Conservation (phyloP, 2,329 filamentous ascomycete genomes). For the Pestalotiopsis sp. region DNA sequence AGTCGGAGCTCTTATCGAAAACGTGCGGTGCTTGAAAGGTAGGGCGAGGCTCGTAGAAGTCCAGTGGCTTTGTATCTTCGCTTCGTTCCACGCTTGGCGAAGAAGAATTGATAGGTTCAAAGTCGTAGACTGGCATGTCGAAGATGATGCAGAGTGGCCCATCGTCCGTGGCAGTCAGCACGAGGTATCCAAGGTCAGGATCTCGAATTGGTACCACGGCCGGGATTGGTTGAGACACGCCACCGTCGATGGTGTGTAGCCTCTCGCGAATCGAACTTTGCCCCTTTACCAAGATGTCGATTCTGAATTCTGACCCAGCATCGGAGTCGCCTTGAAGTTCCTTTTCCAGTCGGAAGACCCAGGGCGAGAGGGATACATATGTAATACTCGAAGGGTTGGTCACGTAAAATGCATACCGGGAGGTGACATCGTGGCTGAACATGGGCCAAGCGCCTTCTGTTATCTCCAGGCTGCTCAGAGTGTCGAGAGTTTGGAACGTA, state of each 20-base stretch:
- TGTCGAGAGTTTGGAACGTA: slow-evolving; percentile 66
- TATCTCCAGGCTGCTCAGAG: slow-evolving; percentile 57
- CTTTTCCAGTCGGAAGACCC: slow-evolving; percentile 66
- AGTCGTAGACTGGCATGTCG: slow-evolving; percentile 58
- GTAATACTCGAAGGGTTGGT: slow-evolving; percentile 65
- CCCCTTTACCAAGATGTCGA: slow-evolving; percentile 62
- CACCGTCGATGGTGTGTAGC: slow-evolving; percentile 52
- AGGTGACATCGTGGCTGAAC: slow-evolving; percentile 63
- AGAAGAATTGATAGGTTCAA: slow-evolving; percentile 44
- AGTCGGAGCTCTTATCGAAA: slow-evolving; percentile 59
- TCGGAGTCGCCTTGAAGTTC: slow-evolving; percentile 61
- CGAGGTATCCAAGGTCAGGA: slow-evolving; percentile 66
- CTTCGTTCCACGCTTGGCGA: slow-evolving; percentile 47
- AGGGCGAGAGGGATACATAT: slow-evolving; percentile 61
- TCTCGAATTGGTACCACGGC: slow-evolving; percentile 59
- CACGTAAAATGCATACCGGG: slow-evolving; percentile 65
- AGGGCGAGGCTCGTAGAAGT: slow-evolving; percentile 66
- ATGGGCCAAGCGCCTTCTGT: slow-evolving; percentile 63
- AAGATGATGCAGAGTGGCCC: slow-evolving; percentile 63
- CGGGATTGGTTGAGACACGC: slow-evolving; percentile 52
- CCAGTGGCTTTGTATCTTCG: slow-evolving; percentile 48
- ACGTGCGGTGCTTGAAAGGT: slow-evolving; percentile 65
- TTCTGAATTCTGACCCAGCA: slow-evolving; percentile 63
- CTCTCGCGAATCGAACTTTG: slow-evolving; percentile 60
- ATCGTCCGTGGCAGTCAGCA: slow-evolving; percentile 61